phyloP scores from a whole-genome alignment of 2,329 filamentous ascomycete species.

The Cladosporium austrohemisphaericum region DNA sequence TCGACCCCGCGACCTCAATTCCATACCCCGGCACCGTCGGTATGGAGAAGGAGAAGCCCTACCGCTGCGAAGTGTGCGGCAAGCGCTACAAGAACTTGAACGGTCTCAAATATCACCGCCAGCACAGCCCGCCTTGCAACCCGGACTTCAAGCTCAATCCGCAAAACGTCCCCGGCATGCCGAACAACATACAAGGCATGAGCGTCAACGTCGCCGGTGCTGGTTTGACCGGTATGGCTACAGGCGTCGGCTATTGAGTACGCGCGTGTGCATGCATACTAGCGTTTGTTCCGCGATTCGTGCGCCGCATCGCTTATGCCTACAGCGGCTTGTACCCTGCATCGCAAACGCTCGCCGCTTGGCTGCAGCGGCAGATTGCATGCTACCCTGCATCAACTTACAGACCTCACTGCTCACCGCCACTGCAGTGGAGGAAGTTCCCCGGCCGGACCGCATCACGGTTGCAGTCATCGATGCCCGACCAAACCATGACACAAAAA shows the following conservation, averaged over 20 bases:
- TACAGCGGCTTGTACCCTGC: constrained; percentile 17
- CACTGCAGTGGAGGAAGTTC: constrained; percentile 3
- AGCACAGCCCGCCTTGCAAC: constrained; percentile 81
- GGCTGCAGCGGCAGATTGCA: constrained; percentile 8
- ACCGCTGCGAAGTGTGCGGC: constrained; percentile 92
- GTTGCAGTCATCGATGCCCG: constrained; percentile 3
- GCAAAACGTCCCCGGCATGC: constrained; percentile 29
- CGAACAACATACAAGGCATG: constrained; percentile 40
- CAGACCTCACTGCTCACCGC: constrained; percentile 13
- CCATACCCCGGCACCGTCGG: constrained; percentile 94
- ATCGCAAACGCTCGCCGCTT: constrained; percentile 20
- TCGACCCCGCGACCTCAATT: constrained; percentile 89
- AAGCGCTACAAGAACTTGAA: constrained; percentile 99
- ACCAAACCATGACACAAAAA: neutral
- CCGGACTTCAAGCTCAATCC: constrained; percentile 65
- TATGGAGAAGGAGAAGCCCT: constrained; percentile 99
- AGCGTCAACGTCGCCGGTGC: constrained; percentile 50
- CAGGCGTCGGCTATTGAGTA: constrained; percentile 35
- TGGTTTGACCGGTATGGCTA: constrained; percentile 49
- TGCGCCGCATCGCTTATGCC: constrained; percentile 1
- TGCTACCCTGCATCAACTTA: constrained; percentile 2
- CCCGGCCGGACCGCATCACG: neutral
- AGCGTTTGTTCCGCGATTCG: constrained; percentile 11
- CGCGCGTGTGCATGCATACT: constrained; percentile 14
- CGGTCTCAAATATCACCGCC: constrained; percentile 82